These are phyloP conservation scores for Puya raimondii DNA, from an alignment of 176 grass and related monocot species.

Conservation along the genomic window DNA sequence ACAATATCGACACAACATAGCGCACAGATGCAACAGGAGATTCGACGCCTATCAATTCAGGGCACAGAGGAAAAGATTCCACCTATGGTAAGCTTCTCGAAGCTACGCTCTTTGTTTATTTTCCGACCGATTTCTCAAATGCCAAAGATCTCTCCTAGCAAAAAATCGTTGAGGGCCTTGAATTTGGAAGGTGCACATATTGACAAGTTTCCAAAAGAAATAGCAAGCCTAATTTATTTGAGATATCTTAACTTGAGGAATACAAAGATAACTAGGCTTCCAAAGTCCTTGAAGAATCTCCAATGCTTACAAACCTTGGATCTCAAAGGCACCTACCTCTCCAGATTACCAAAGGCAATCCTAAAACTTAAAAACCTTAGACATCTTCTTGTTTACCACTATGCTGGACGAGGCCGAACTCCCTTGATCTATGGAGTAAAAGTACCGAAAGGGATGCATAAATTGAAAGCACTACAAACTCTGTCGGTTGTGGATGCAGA, in stretches of 20 bases:
- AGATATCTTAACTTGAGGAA: constrained; percentile 27
- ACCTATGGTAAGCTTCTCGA: not conserved
- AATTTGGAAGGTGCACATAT: constrained; percentile 21
- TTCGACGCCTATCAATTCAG: not conserved
- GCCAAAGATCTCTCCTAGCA: not conserved
- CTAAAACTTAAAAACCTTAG: constrained; percentile 22
- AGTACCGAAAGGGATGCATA: constrained; percentile 20
- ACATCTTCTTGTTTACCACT: constrained; percentile 33
- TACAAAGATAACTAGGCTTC: constrained; percentile 23
- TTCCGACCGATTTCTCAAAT: not conserved
- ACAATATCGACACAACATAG: not conserved
- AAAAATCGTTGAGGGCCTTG: constrained; percentile 23
- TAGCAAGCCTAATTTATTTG: constrained; percentile 14
- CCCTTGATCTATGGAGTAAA: constrained; percentile 17
- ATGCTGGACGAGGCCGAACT: not conserved
- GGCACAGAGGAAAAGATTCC: not conserved
- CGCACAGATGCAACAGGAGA: not conserved
- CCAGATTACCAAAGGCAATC: constrained; percentile 17
- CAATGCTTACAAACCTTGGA: constrained; percentile 32
- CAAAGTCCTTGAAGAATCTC: constrained; percentile 21
- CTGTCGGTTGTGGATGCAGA: constrained; percentile 21
- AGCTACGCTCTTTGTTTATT: not conserved
- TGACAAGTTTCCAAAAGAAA: constrained; percentile 16
- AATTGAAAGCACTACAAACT: constrained; percentile 25
- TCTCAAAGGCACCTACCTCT: constrained; percentile 29